These are phyloP conservation scores for Chaetomidium leptoderma DNA, from an alignment of 495 filamentous ascomycete genomes.

Conservation along the genomic window DNA sequence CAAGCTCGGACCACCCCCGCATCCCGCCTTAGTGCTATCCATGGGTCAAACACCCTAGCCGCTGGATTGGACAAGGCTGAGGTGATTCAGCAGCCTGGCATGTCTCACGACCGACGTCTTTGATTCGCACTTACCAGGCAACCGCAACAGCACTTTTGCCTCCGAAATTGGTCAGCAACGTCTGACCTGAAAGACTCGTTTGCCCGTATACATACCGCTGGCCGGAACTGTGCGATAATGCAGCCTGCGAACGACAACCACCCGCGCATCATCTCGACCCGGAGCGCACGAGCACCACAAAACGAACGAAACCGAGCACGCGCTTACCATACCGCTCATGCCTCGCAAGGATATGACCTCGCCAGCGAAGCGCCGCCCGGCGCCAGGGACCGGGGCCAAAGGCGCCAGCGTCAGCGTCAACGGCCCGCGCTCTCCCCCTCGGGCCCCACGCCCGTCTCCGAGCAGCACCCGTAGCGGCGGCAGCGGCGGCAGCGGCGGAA, in stretches of 20 bases:
- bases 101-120: background rate
- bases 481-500: background rate
- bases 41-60: background rate
- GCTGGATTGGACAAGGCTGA: slow-evolving; percentile 9
- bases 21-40: slow-evolving; percentile 1
- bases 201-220: background rate
- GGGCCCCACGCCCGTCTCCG: slow-evolving; percentile 17
- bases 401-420: background rate
- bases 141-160: slow-evolving; percentile 8
- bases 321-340: background rate
- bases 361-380: slow-evolving; percentile 16
- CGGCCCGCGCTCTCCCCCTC: slow-evolving; percentile 16
- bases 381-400: background rate
- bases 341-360: slow-evolving; percentile 21
- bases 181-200: background rate
- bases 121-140: slow-evolving; percentile 17
- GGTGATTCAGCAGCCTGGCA: slow-evolving; percentile 7
- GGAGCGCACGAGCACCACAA: background rate
- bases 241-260: background rate
- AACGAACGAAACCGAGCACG: background rate
- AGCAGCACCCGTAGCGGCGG: background rate
- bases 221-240: background rate
- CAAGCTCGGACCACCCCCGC: slow-evolving; percentile 18
- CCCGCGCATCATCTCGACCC: background rate
- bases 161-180: slow-evolving; percentile 6